Evolutionary conservation across 768 basidiomycete species (phyloP), one percentile per base, ranked within the genome.

Genomic region (Sarcomyxa edulis): DNA sequence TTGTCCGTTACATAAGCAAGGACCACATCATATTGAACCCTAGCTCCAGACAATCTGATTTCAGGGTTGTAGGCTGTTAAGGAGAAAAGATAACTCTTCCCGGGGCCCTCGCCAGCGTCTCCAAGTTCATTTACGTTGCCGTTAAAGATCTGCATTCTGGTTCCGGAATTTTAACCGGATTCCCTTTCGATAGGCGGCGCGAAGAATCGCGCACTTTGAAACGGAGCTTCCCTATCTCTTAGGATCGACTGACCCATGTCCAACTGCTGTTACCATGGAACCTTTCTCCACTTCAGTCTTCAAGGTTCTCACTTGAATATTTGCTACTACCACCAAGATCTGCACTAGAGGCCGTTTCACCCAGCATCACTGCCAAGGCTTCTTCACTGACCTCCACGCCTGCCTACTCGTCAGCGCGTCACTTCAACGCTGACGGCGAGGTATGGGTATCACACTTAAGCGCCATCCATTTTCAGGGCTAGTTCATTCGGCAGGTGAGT

Each of bases 401-500:
- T 73, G 74, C 77, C 78, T 81, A 79, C 77, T 81, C 77, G 71
- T 79, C 69, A 72, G 69, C 65, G 71, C 74, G 56, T 82, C 71
- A 74, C 71, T 74, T 66, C 60, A 76, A 78, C 76, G 65, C 74
- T 71, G 72, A 80, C 73, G 78, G 81, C 68, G 78, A 79, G 76
- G 81, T 84, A 76, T 84, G 78, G 82, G 82, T 81, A 77, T 74
- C 73, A 81, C 76, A 72, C 79, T 83, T 81, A 73, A 84, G 81
- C 80, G 80, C 82, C 81, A 84, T 84, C 82, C 80, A 83, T 84
- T 84, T 84, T 84, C 77, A 83, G 79, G 81, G 81, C 81, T 81
- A 83, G 81, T 83, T 82, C 75, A 80, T 85, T 85, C 79, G 77
- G 81, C 81, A 82, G 81, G 80, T 84, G 79, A 84, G 80, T 83